phyloP scores from a whole-genome alignment of 345 rosid genomes.

The Aquilaria sinensis region DNA sequence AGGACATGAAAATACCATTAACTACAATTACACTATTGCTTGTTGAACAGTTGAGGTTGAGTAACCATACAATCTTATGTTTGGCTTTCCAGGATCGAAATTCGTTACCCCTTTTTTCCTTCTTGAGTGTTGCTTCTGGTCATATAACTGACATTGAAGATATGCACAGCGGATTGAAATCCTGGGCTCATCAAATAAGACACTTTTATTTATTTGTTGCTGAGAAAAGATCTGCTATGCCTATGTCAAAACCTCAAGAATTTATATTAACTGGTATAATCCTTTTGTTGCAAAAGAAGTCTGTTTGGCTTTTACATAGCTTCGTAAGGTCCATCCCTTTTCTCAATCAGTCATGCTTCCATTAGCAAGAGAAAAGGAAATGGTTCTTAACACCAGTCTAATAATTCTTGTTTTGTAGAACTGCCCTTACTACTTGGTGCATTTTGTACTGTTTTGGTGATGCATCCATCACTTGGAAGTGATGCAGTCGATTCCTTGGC shows the following conservation, averaged over 20 bases:
- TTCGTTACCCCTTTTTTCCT: constrained; percentile 32
- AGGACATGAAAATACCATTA: background rate
- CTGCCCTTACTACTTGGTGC: constrained; percentile 60
- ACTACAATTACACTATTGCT: constrained; percentile 4
- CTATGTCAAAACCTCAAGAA: constrained; percentile 34
- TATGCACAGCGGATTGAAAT: constrained; percentile 21
- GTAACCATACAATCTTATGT: constrained; percentile 10
- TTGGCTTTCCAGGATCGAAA: constrained; percentile 42
- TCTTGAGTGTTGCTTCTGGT: constrained; percentile 41
- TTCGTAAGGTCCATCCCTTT: background rate
- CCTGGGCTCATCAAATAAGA: constrained; percentile 69
- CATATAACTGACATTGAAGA: constrained; percentile 31
- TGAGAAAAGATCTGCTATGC: constrained; percentile 44
- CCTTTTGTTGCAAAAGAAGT: background rate
- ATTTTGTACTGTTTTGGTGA: constrained; percentile 57
- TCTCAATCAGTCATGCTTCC: no score
- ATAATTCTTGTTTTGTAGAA: constrained; percentile 24
- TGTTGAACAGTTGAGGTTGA: constrained; percentile 7
- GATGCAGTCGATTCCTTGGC: constrained; percentile 55
- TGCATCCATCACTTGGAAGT: constrained; percentile 56
- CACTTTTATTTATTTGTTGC: constrained; percentile 39
- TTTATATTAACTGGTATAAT: constrained; percentile 28
- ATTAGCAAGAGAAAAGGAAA: no score
- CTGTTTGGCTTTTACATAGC: background rate
- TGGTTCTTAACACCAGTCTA: no score